Evolutionary conservation across 139 green algal genomes (phyloP).

Genomic region (Ettlia oleoabundans): DNA sequence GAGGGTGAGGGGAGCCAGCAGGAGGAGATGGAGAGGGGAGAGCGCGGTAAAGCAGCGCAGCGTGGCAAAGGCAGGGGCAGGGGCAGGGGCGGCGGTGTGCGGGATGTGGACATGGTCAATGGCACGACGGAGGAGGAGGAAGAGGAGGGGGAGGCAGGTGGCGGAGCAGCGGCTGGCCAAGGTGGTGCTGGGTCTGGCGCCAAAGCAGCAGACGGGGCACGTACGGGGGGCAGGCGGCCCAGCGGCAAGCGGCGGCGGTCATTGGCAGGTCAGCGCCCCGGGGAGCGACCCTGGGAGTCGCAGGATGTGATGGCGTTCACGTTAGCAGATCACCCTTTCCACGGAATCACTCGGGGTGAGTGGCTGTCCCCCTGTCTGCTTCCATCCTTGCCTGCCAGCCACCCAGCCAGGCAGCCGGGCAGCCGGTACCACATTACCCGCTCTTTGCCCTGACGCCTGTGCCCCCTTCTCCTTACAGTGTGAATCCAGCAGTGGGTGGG

Average conservation of each 20-base stretch:
- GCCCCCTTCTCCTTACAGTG: too few relatives aligned
- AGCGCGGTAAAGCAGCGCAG: not conserved
- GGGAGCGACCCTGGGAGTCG: slow-evolving; percentile 4
- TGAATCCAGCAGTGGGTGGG: too few relatives aligned
- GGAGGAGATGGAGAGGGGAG: not conserved
- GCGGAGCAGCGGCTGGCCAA: not conserved
- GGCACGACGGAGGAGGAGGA: not conserved
- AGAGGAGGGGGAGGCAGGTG: not conserved
- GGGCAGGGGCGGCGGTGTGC: not conserved
- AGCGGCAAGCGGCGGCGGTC: not conserved
- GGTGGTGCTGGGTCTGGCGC: not conserved
- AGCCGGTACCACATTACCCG: not conserved
- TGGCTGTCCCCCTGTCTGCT: too few relatives aligned
- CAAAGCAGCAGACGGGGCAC: not conserved
- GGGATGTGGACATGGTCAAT: not conserved
- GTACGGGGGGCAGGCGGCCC: not conserved
- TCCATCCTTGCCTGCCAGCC: not conserved
- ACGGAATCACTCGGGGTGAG: slow-evolving; percentile 27
- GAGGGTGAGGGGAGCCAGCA: not conserved
- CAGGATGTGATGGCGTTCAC: slow-evolving; percentile 11
- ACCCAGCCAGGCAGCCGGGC: not conserved
- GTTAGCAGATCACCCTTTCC: not conserved
- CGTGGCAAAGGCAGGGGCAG: not conserved
- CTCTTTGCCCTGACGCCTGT: not conserved
- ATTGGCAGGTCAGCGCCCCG: not conserved